Evolutionary conservation across 345 rosid species (phyloP).

Genomic region (Dimocarpus longan): DNA sequence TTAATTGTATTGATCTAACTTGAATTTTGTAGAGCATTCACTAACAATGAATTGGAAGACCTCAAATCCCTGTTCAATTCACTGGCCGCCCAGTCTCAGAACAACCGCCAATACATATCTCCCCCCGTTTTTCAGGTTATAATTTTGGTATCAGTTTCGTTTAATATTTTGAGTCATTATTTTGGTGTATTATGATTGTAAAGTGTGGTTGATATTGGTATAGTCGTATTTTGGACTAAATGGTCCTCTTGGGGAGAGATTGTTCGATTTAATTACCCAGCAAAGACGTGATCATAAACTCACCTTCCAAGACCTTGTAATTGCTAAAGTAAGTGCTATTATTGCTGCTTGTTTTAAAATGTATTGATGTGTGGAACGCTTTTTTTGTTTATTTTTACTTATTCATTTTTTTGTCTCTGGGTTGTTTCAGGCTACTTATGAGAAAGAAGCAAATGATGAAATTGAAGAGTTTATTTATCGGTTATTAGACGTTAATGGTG

Average conservation of each 20-base stretch:
- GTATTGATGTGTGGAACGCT: background rate
- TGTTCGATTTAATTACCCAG: slow-evolving; percentile 68
- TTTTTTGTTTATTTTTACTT: background rate
- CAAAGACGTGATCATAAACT: slow-evolving; percentile 61
- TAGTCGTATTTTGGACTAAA: slow-evolving; percentile 64
- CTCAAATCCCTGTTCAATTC: slow-evolving; percentile 62
- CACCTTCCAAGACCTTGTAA: slow-evolving; percentile 72
- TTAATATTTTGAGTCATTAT: too few species aligned
- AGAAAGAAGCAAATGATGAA: slow-evolving; percentile 81
- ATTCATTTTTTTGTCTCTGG: background rate
- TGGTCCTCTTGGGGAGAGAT: slow-evolving; percentile 63
- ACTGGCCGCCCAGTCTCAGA: slow-evolving; percentile 63
- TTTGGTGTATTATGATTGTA: background rate
- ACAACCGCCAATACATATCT: slow-evolving; percentile 49
- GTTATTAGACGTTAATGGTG: slow-evolving; percentile 64
- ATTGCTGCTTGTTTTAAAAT: too few species aligned
- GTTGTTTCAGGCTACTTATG: slow-evolving; percentile 62
- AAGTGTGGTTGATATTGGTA: background rate
- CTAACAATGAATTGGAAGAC: slow-evolving; percentile 63
- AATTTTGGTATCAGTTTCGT: background rate
- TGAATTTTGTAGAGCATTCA: slow-evolving; percentile 57
- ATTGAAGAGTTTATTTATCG: slow-evolving; percentile 81
- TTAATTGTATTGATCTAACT: background rate
- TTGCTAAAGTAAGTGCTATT: slow-evolving; percentile 63
- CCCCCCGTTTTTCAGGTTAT: slow-evolving; percentile 69